Percentiles rank a stretch among this genome's conserved stretches.
phyloP scores from a whole-genome alignment of 139 green algal species.

The Chlorella vulgaris region DNA sequence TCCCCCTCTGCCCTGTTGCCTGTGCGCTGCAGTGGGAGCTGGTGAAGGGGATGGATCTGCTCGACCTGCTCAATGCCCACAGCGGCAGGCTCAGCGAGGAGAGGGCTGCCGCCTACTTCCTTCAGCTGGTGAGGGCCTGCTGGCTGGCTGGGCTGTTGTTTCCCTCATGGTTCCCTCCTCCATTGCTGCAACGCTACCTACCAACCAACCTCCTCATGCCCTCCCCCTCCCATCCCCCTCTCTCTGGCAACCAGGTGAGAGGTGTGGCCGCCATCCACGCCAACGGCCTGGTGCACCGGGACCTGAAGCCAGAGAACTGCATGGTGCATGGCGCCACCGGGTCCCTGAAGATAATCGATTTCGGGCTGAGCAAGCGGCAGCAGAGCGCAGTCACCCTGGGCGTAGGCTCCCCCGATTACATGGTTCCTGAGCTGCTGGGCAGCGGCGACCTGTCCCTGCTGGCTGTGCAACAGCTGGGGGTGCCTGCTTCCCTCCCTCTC shows the following conservation, averaged over 20 bases:
- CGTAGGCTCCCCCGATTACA: slow-evolving; percentile 77
- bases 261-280: slow-evolving; percentile 69
- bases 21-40: slow-evolving; percentile 86
- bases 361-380: slow-evolving; percentile 80
- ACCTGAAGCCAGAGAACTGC: slow-evolving; percentile 87
- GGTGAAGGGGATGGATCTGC: slow-evolving; percentile 78
- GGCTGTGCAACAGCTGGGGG: too few species aligned
- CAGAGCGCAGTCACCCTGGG: slow-evolving; percentile 70
- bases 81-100: slow-evolving; percentile 65
- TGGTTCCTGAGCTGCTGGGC: slow-evolving; percentile 73
- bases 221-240: slow-evolving; percentile 71
- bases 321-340: slow-evolving; percentile 67
- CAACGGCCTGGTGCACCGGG: slow-evolving; percentile 75
- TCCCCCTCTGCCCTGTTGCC: background rate
- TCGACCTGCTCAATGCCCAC: slow-evolving; percentile 84
- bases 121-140: slow-evolving; percentile 69
- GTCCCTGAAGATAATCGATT: slow-evolving; percentile 81
- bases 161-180: background rate
- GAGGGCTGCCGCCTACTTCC: slow-evolving; percentile 73
- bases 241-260: too few species aligned
- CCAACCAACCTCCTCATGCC: background rate
- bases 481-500: too few species aligned
- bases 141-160: too few species aligned
- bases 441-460: slow-evolving; percentile 13
- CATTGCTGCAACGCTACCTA: too few species aligned